Base-by-base conservation (phyloP, 1,139 yeast genomes). In the Zygoascus meyerae region DNA sequence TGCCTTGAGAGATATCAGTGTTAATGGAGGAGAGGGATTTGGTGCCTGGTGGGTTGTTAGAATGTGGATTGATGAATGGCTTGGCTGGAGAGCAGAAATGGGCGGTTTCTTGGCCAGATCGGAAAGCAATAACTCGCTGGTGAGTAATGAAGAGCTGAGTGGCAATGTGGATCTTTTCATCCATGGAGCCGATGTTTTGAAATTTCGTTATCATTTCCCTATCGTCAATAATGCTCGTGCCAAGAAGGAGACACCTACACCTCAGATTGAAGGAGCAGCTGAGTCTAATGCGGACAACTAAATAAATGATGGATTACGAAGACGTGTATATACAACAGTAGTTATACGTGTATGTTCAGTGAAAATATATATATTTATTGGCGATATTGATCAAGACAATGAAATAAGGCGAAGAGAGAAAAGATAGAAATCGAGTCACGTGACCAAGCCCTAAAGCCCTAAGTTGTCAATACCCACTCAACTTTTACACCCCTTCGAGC, bases 11-110 rank as follows among this genome's bases (percentile, higher is more conserved):
- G 86, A 81, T 55, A 77, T 83, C 48, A 76, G 82, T 44, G 68
- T 78, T 48, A 67, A 69, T 28, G 80, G 83, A 2, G 83, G 83
- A 2, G 75, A 73, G 44, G 76, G 82, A 1, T 83, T 84, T 62
- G 83, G 82, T 9, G 78, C 82, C 1, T 84, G 94, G 90, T 84
- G 90, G 89, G 75, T 78, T 33, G 72, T 84, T 11, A 70, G 85
- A 48, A 81, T 87, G 61, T 85, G 94, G 90, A 70, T 81, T 6
- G 86, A 81, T 58, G 92, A 83, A 59, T 83, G 79, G 74, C 68
- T 82, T 55, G 74, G 75, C 1, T 82, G 87, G 82, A 67, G 75
- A 46, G 82, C 83, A 17, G 90, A 83, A 58, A 65, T 81, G 44
- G 85, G 87, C 7, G 86, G 87, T 0, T 80, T 79, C 55, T 64